phyloP scores from a whole-genome alignment of 148 eudicot species.

The Camellia granthamiana region DNA sequence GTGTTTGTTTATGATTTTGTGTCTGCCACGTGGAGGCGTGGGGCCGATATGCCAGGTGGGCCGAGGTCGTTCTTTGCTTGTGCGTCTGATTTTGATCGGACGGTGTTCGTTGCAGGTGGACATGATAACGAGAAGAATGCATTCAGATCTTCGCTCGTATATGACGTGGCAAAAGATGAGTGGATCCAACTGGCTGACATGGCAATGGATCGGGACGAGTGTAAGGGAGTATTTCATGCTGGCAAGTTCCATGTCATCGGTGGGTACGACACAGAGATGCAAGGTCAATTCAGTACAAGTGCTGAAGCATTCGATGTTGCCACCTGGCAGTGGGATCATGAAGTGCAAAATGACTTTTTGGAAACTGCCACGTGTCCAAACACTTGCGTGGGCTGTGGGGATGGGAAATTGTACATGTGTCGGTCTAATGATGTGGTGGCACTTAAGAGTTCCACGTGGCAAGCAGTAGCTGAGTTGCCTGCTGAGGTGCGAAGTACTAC shows the following conservation, averaged over 20 bases:
- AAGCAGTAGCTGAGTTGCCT: conserved; percentile 40
- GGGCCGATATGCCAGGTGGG: conserved; percentile 62
- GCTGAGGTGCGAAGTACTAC: conserved; percentile 23
- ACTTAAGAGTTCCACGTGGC: conserved; percentile 33
- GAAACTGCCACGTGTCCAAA: conserved; percentile 29
- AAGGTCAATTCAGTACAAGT: conserved; percentile 49
- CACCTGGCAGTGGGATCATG: conserved; percentile 48
- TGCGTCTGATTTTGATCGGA: conserved; percentile 44
- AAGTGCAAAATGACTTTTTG: conserved; percentile 30
- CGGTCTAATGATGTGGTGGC: conserved; percentile 26
- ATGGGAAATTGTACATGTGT: conserved; percentile 30
- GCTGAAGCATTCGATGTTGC: conserved; percentile 46
- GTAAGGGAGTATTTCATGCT: conserved; percentile 42
- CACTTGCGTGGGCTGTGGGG: conserved; percentile 32
- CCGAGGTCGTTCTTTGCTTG: conserved; percentile 59
- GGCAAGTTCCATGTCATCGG: conserved; percentile 81
- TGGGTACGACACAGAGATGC: conserved; percentile 58
- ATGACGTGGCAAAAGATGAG: conserved; percentile 49
- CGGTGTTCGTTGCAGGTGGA: conserved; percentile 70
- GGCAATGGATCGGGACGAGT: conserved; percentile 66
- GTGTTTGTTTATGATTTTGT: conserved; percentile 54
- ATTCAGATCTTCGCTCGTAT: conserved; percentile 47
- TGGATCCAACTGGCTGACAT: conserved; percentile 69
- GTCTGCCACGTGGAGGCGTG: conserved; percentile 58
- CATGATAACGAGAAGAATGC: conserved; percentile 73